Evolutionary conservation across 257 asterid genomes (phyloP).

Genomic region (Forsythia viridissima): DNA sequence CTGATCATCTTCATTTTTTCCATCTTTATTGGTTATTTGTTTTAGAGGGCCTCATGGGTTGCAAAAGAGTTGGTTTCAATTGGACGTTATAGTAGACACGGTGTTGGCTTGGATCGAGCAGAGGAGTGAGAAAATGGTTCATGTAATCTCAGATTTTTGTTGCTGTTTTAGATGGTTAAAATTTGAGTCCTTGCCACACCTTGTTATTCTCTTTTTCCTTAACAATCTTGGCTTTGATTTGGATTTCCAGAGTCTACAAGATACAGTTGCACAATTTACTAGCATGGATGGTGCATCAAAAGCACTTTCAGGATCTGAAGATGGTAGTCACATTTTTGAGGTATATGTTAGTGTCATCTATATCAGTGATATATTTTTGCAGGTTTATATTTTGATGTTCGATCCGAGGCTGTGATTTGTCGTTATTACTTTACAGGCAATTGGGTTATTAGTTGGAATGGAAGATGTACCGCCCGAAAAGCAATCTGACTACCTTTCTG

Average conservation of each 20-base stretch:
- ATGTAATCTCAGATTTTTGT: not conserved
- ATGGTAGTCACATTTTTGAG: slow-evolving; percentile 96
- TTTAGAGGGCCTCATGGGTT: slow-evolving; percentile 6
- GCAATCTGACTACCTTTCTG: slow-evolving; percentile 80
- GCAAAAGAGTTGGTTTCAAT: not conserved
- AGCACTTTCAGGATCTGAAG: slow-evolving; percentile 67
- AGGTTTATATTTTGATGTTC: not conserved
- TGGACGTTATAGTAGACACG: not conserved
- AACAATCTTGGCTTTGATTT: not conserved
- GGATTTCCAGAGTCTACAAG: slow-evolving; percentile 73
- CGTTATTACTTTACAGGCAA: slow-evolving; percentile 54
- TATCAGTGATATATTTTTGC: not conserved
- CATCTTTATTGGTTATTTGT: slow-evolving; percentile 8
- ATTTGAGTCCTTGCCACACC: not conserved
- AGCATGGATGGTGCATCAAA: slow-evolving; percentile 50
- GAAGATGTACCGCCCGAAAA: slow-evolving; percentile 89
- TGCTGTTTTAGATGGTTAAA: not conserved
- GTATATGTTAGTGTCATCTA: slow-evolving; percentile 29
- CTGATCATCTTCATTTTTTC: slow-evolving; percentile 3
- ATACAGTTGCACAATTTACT: slow-evolving; percentile 75
- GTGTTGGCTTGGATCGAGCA: not conserved
- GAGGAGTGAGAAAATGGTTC: not conserved
- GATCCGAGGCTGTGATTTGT: slow-evolving; percentile 5
- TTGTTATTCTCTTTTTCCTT: slow-evolving; percentile 8
- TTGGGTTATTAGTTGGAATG: slow-evolving; percentile 95